Base-by-base conservation (phyloP, 2,329 filamentous ascomycete species). In the Ambrosiella beaveri region DNA sequence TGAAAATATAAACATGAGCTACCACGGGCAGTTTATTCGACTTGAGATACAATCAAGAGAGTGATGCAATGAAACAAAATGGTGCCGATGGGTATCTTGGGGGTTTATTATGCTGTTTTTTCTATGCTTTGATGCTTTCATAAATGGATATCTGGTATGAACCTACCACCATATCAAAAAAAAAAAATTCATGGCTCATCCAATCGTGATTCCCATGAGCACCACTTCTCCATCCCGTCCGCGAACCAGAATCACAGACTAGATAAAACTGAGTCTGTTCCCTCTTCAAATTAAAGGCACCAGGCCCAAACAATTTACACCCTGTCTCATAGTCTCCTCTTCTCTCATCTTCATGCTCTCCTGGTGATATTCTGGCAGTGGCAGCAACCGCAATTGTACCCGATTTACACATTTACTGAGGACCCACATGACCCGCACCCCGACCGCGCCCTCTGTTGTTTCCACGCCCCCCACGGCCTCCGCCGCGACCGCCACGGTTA, bases 401-500 rank as follows among this genome's bases (percentile, higher is more conserved):
- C 27, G 27, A 27, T 27, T 27, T 6, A 41, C 40, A 41, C 11
- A 12, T 17, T 54, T 54, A 54, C 38, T 54, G 44, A 15, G n/a
- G 44, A 47, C 57, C 35, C 11, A 44, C 55, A 37, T 35, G 45
- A 9, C 17, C 35, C 7, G 12, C 56, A 19, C 69, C 69, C 56
- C 71, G 67, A 7, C 71, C 72, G 57, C 72, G 66, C 35, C 69
- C 70, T 39, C 70, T 64, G 37, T 53, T 53, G n/a, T 60, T 60
- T 27, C 75, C 73, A 56, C 72, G 71, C 27, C 74, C 73, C 19
- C 80, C 75, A 44, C 77, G 73, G 13, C 78, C 75, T n/a, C 78
- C 74, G 61, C 76, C 75, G 61, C 78, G 74, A 37, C 78, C 75
- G 17, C 79, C 71, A 54, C 77, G 73, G 50, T 75, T 74, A 63